Evolutionary conservation across 495 filamentous ascomycete genomes (phyloP).

Genomic region (Podospora tetraspora): DNA sequence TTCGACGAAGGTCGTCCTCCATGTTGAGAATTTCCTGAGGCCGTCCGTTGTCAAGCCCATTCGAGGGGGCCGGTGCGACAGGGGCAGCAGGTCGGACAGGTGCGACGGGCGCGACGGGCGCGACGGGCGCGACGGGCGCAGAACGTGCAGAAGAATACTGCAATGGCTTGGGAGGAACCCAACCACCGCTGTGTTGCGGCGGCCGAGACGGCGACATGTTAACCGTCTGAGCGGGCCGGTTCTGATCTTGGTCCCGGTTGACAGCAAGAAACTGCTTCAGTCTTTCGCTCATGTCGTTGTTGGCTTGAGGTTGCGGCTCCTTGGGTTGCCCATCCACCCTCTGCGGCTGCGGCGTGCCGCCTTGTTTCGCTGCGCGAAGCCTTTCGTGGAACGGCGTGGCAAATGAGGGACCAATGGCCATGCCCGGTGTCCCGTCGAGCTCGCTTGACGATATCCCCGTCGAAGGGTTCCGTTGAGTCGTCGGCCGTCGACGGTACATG

Average conservation of each 20-base stretch:
- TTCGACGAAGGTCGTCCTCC: slow-evolving; percentile 46
- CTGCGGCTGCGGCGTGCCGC: slow-evolving; percentile 11
- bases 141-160: neutral
- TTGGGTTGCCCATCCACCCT: neutral
- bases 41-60: slow-evolving; percentile 10
- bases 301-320: slow-evolving; percentile 13
- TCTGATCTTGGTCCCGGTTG: slow-evolving; percentile 2
- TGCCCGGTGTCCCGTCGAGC: slow-evolving; percentile 51
- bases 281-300: slow-evolving; percentile 25
- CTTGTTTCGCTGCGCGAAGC: slow-evolving; percentile 46
- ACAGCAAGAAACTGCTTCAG: slow-evolving; percentile 33
- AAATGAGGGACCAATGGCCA: slow-evolving; percentile 57
- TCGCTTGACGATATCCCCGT: slow-evolving; percentile 62
- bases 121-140: neutral
- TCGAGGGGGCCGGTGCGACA: neutral
- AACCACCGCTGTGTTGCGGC: neutral
- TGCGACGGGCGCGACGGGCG: neutral
- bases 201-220: neutral
- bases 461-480: slow-evolving; percentile 33
- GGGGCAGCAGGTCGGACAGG: neutral
- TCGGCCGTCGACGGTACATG: slow-evolving; percentile 25
- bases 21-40: slow-evolving; percentile 37
- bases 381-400: slow-evolving; percentile 62
- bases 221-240: slow-evolving; percentile 3
- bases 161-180: neutral